These are phyloP conservation scores for Berkeleyomyces rouxiae DNA, from an alignment of 2,329 filamentous ascomycete genomes.

Conservation along the genomic window DNA sequence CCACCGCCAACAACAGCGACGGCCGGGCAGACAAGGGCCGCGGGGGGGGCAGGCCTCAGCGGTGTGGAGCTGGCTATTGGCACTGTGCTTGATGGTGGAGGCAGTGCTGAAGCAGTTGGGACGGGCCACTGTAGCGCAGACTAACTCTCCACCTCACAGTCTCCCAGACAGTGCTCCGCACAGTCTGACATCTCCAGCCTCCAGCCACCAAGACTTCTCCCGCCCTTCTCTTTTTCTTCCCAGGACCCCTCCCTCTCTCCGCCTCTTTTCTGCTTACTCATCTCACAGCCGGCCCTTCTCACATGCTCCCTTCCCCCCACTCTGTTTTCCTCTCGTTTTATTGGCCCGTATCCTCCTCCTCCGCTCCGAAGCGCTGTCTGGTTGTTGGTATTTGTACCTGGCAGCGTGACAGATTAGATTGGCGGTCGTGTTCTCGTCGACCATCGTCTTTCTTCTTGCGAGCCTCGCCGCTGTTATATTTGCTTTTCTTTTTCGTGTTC, in stretches of 20 bases:
- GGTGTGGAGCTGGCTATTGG: too few species aligned
- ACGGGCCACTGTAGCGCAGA: too few species aligned
- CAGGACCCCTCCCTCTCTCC: constrained; percentile 8
- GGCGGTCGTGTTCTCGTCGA: neutral
- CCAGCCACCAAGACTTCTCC: constrained; percentile 11
- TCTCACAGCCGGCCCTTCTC: neutral
- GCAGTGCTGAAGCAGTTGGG: too few species aligned
- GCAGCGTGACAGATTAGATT: neutral
- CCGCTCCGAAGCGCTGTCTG: constrained; percentile 18
- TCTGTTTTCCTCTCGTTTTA: constrained; percentile 4
- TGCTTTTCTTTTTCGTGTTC: neutral
- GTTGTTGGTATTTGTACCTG: neutral
- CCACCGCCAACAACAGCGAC: too few species aligned
- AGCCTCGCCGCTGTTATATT: neutral
- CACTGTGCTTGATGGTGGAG: too few species aligned
- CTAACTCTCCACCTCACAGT: too few species aligned
- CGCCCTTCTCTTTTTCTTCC: constrained; percentile 16
- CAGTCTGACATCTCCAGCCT: too few species aligned
- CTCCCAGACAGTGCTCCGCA: too few species aligned
- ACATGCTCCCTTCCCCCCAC: neutral
- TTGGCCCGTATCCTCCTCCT: constrained; percentile 14
- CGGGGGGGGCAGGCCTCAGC: too few species aligned
- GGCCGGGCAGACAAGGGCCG: too few species aligned
- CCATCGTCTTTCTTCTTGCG: neutral
- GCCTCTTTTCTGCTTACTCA: constrained; percentile 6